These are phyloP conservation scores for Phaffia tasmanica DNA, from an alignment of 768 basidiomycete species.

Conservation along the genomic window DNA sequence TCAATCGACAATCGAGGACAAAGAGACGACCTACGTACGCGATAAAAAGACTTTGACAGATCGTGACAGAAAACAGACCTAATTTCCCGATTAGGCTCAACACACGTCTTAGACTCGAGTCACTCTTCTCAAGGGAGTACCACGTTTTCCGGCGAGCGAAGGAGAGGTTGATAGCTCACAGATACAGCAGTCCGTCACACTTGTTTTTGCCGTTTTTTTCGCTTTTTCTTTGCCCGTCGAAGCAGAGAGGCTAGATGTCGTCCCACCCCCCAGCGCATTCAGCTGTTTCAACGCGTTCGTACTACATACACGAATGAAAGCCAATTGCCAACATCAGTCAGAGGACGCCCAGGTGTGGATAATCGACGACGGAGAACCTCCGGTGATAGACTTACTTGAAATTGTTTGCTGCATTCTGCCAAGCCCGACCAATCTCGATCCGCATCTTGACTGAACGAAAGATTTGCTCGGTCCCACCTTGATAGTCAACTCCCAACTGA, in stretches of 20 bases:
- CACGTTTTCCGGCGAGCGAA: too few relatives aligned
- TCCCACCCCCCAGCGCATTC: slow-evolving; percentile 38
- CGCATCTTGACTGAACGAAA: slow-evolving; percentile 95
- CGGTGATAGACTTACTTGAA: slow-evolving; percentile 58
- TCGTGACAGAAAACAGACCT: slow-evolving; percentile 75
- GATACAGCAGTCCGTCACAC: slow-evolving; percentile 71
- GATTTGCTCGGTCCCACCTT: slow-evolving; percentile 85
- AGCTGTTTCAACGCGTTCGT: slow-evolving; percentile 66
- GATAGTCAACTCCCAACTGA: slow-evolving; percentile 94
- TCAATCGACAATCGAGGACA: neutral
- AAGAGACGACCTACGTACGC: slow-evolving; percentile 41
- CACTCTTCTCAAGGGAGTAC: neutral
- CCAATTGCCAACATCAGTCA: neutral
- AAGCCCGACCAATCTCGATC: slow-evolving; percentile 77
- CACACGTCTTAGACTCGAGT: neutral
- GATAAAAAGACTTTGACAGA: slow-evolving; percentile 92
- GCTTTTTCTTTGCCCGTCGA: slow-evolving; percentile 26
- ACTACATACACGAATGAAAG: slow-evolving; percentile 29
- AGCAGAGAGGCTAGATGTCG: neutral
- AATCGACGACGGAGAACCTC: neutral
- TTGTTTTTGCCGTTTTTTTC: slow-evolving; percentile 32
- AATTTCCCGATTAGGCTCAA: neutral
- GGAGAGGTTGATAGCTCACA: slow-evolving; percentile 47
- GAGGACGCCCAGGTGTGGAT: neutral
- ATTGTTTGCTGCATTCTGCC: slow-evolving; percentile 76